A percentile compares a stretch with the other conserved stretches of the same genome.
phyloP scores from a whole-genome alignment of 495 filamentous ascomycete genomes.

The Talaromyces trachyspermus region DNA sequence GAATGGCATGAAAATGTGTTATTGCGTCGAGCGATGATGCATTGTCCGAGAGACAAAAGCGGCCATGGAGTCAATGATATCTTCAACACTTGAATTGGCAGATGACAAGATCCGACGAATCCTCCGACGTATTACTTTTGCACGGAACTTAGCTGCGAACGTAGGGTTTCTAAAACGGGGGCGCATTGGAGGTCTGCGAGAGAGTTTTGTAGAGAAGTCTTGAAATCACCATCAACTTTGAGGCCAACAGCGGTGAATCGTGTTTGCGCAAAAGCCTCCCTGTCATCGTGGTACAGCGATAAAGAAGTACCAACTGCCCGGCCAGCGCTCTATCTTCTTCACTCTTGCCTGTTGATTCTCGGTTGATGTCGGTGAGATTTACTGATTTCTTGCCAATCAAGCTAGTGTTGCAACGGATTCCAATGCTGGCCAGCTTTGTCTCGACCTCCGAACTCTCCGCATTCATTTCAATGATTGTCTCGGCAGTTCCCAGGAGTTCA shows the following conservation, averaged over 20 bases:
- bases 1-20: constrained; percentile 69
- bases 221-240: constrained; percentile 75
- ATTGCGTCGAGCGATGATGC: constrained; percentile 76
- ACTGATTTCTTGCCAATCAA: constrained; percentile 59
- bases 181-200: constrained; percentile 39
- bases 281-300: constrained; percentile 48
- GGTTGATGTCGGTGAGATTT: constrained; percentile 55
- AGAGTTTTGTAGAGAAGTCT: constrained; percentile 63
- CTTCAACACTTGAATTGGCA: constrained; percentile 36
- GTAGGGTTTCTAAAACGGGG: constrained; percentile 53
- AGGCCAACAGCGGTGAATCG: constrained; percentile 56
- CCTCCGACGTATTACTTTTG: constrained; percentile 52
- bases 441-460: constrained; percentile 68
- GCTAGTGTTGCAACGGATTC: constrained; percentile 67
- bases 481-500: constrained; percentile 85
- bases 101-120: constrained; percentile 62
- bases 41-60: constrained; percentile 76
- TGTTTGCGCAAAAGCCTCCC: constrained; percentile 50
- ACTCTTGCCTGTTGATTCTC: constrained; percentile 31
- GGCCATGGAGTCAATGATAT: constrained; percentile 62
- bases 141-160: constrained; percentile 53
- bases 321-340: constrained; percentile 47
- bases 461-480: constrained; percentile 86
- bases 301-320: constrained; percentile 55
- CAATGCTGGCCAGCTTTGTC: constrained; percentile 59